phyloP scores from a whole-genome alignment of 1,284 basidiomycete species.

The Porogramme epimiltina region DNA sequence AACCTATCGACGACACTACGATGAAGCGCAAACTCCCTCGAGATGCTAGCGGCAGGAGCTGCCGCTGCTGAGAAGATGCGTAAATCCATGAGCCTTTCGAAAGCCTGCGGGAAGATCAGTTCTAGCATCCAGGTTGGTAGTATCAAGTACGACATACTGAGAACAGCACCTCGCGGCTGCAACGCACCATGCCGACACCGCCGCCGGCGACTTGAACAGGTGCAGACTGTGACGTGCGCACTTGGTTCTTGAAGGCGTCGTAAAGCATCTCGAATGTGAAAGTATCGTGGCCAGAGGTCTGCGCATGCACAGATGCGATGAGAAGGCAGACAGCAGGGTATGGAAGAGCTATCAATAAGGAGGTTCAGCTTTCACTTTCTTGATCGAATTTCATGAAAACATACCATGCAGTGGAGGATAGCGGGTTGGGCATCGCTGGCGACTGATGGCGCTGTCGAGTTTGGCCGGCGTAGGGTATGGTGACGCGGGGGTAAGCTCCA shows the following conservation, averaged over 20 bases:
- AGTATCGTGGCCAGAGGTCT: slow-evolving; percentile 63
- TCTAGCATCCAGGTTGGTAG: neutral
- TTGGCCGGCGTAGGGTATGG: slow-evolving; percentile 53
- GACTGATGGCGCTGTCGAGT: slow-evolving; percentile 42
- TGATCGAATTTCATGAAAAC: slow-evolving; percentile 19
- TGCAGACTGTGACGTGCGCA: slow-evolving; percentile 66
- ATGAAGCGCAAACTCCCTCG: slow-evolving; percentile 69
- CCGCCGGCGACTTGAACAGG: slow-evolving; percentile 75
- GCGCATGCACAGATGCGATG: slow-evolving; percentile 66
- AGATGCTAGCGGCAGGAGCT: slow-evolving; percentile 45
- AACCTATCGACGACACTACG: slow-evolving; percentile 58
- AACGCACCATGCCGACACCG: slow-evolving; percentile 73
- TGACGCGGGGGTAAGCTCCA: slow-evolving; percentile 47
- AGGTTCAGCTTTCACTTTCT: neutral
- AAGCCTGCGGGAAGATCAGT: slow-evolving; percentile 49
- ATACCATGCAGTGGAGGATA: slow-evolving; percentile 55
- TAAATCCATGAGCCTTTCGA: slow-evolving; percentile 59
- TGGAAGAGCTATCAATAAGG: slow-evolving; percentile 48
- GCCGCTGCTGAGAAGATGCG: slow-evolving; percentile 53
- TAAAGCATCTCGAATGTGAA: slow-evolving; percentile 83
- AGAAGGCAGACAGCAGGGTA: slow-evolving; percentile 78
- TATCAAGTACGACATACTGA: slow-evolving; percentile 49
- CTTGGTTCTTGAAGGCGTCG: slow-evolving; percentile 66
- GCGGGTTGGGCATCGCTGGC: slow-evolving; percentile 54
- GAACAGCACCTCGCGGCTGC: slow-evolving; percentile 60